Percentiles rank a stretch among this genome's conserved stretches.
Conservation (phyloP, 2,329 filamentous ascomycete species). For the Dendrostoma leiphaemia region DNA sequence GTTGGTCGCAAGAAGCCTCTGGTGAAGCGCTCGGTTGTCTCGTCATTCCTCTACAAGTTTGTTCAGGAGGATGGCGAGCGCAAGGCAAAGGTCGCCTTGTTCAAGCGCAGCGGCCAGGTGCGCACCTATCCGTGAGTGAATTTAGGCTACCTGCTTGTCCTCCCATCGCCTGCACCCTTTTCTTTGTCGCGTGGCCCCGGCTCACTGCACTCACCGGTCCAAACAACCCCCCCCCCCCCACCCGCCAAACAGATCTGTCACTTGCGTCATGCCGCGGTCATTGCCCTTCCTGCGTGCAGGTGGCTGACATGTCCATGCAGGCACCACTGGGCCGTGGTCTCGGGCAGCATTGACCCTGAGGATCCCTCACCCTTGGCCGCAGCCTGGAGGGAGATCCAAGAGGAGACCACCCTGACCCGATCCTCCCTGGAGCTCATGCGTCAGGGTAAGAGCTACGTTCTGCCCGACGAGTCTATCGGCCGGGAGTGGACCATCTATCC, state of each 20-base stretch:
- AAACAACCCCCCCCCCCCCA: neutral
- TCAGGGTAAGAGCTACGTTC: slow-evolving; percentile 57
- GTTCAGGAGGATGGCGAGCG: slow-evolving; percentile 30
- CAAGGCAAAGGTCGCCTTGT: slow-evolving; percentile 55
- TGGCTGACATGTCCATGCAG: slow-evolving; percentile 27
- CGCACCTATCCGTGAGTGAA: slow-evolving; percentile 56
- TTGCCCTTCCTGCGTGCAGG: neutral
- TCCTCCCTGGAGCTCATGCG: slow-evolving; percentile 49
- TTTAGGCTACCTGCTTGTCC: neutral
- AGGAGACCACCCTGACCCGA: slow-evolving; percentile 57
- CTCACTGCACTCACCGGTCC: neutral
- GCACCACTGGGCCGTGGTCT: slow-evolving; percentile 59
- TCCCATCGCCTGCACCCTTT: neutral
- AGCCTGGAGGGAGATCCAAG: slow-evolving; percentile 60
- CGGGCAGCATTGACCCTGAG: slow-evolving; percentile 54
- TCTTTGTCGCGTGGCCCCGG: neutral
- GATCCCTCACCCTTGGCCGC: slow-evolving; percentile 54
- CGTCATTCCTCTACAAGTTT: slow-evolving; percentile 50
- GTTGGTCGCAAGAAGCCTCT: slow-evolving; percentile 18
- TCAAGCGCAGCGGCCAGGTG: slow-evolving; percentile 58
- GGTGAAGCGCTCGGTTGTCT: slow-evolving; percentile 42
- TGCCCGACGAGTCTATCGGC: slow-evolving; percentile 49
- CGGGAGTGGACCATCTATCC: slow-evolving; percentile 63
- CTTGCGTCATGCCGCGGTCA: too few species aligned
- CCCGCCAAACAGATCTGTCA: neutral